Evolutionary conservation across 2,329 filamentous ascomycete species (phyloP).

Genomic region (Hypoxylon rubiginosum): DNA sequence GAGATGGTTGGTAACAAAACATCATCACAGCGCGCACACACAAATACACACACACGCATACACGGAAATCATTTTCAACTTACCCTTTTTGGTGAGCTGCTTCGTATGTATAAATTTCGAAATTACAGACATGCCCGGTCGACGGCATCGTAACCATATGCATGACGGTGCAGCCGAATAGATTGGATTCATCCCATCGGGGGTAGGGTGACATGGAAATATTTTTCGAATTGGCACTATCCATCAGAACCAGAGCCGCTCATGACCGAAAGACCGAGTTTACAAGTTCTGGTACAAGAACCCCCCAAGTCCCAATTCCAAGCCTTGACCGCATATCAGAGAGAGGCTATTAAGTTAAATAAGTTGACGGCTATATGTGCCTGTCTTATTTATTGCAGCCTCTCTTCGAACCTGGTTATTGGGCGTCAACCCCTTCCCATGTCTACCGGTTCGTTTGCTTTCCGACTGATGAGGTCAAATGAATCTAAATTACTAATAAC

Average conservation of each 20-base stretch:
- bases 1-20: background rate
- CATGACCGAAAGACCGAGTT: conserved; percentile 25
- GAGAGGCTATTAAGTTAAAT: conserved; percentile 7
- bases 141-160: conserved; percentile 21
- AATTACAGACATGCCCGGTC: conserved; percentile 11
- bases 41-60: background rate
- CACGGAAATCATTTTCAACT: background rate
- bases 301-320: background rate
- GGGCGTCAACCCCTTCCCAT: conserved; percentile 16
- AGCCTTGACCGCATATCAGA: conserved; percentile 5
- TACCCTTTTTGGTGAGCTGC: conserved; percentile 4
- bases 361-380: conserved; percentile 31
- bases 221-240: conserved; percentile 21
- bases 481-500: conserved; percentile 34
- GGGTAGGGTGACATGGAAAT: conserved; percentile 27
- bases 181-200: conserved; percentile 31
- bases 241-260: conserved; percentile 9
- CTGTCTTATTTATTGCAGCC: conserved; percentile 36
- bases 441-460: conserved; percentile 21
- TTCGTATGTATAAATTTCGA: conserved; percentile 9
- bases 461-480: conserved; percentile 21
- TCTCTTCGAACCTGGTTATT: conserved; percentile 36
- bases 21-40: background rate
- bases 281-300: background rate
- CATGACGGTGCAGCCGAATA: conserved; percentile 34